These are phyloP conservation scores for Tympanopsis confertula DNA, from an alignment of 2,329 filamentous ascomycete species.

Conservation along the genomic window DNA sequence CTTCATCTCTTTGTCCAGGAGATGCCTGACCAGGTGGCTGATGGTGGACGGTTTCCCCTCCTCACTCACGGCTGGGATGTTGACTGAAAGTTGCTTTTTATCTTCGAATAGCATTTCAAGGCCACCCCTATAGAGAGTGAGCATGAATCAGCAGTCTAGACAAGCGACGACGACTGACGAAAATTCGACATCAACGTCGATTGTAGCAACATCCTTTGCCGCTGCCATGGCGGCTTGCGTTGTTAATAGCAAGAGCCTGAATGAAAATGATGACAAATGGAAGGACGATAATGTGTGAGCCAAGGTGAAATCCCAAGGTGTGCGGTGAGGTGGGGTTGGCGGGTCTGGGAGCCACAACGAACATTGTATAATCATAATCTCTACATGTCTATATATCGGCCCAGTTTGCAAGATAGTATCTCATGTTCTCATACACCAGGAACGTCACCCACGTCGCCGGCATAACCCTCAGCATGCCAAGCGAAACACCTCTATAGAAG, in stretches of 20 bases:
- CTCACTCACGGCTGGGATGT: slow-evolving; percentile 51
- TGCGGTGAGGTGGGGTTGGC: too few species aligned
- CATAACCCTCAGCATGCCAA: slow-evolving; percentile 80
- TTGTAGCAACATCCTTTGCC: neutral
- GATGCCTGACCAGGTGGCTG: slow-evolving; percentile 63
- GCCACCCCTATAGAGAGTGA: slow-evolving; percentile 60
- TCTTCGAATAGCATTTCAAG: slow-evolving; percentile 90
- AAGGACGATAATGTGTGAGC: too few species aligned
- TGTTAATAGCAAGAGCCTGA: too few species aligned
- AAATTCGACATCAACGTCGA: slow-evolving; percentile 30
- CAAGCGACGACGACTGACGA: neutral
- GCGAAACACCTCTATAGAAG: slow-evolving; percentile 84
- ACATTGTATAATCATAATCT: too few species aligned
- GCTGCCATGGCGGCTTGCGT: too few species aligned
- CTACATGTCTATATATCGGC: too few species aligned
- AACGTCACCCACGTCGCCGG: slow-evolving; percentile 96
- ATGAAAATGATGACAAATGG: too few species aligned
- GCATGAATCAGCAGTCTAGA: neutral
- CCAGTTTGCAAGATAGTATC: slow-evolving; percentile 60
- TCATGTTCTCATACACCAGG: slow-evolving; percentile 90
- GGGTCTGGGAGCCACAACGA: too few species aligned
- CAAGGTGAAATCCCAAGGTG: too few species aligned
- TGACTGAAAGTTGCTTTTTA: slow-evolving; percentile 59
- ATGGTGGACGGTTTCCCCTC: slow-evolving; percentile 55
- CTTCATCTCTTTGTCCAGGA: slow-evolving; percentile 74